A percentile compares a stretch with the other conserved stretches of the same genome.
Evolutionary conservation across 176 grass and related monocot genomes (phyloP).

Genomic region (Carex parvula): DNA sequence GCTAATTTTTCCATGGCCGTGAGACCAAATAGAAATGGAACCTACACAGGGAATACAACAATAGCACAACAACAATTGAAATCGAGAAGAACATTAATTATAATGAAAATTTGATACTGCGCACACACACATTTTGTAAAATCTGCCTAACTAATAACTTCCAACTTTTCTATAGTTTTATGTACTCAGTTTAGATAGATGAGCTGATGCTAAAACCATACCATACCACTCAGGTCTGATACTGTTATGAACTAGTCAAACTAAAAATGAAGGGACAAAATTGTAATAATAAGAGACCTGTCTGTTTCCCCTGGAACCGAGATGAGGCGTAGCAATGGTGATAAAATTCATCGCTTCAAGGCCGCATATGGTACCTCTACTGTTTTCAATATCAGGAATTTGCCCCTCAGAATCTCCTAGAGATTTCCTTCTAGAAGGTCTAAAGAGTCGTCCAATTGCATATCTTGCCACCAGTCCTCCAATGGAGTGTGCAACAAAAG

Average conservation of each 20-base stretch:
- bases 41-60: slow-evolving; percentile 39
- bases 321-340: slow-evolving; percentile 84
- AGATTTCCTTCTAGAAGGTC: slow-evolving; percentile 32
- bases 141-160: background rate
- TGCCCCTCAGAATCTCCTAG: slow-evolving; percentile 32
- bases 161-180: background rate
- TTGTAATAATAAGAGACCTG: slow-evolving; percentile 46
- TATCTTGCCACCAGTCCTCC: slow-evolving; percentile 96
- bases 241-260: slow-evolving; percentile 7
- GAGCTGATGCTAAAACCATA: background rate
- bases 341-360: slow-evolving; percentile 92
- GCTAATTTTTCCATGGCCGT: slow-evolving; percentile 80
- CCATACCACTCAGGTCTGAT: background rate
- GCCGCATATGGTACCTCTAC: slow-evolving; percentile 29
- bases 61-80: background rate
- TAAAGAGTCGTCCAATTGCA: slow-evolving; percentile 82
- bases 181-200: background rate
- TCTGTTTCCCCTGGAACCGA: slow-evolving; percentile 93
- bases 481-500: slow-evolving; percentile 92
- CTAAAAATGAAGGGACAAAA: background rate
- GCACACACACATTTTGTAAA: background rate
- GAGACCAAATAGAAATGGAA: slow-evolving; percentile 95
- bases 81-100: background rate
- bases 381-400: slow-evolving; percentile 21
- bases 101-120: background rate